Evolutionary conservation across 1,139 yeast species (phyloP), one percentile per base, ranked within the genome.

Genomic region (Candida sp.): DNA sequence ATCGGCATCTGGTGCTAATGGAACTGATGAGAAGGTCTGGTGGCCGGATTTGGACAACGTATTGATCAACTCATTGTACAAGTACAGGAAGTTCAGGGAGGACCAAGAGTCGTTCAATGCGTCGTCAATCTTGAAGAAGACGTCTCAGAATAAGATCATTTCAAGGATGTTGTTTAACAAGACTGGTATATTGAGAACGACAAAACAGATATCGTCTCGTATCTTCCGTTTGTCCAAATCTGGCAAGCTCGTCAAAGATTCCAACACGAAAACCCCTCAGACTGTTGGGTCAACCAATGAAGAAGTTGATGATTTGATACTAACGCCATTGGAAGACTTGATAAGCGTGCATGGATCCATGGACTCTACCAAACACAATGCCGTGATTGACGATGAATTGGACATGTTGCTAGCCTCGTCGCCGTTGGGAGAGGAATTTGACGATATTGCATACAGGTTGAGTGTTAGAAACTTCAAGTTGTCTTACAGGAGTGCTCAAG

Each of bases 141-240:
- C 75, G 7, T 67, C 78, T 11, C 80, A 75, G 54, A 76, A 77
- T 58, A 76, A 74, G 52, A 70, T 76, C 4, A 60, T 77, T 49
- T 72, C 80, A 8, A 60, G 79, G 49, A 75, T 77, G 81, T 50
- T 77, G 39, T 63, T 63, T 41, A 72, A 71, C 54, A 73, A 69
- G 54, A 69, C 78, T 8, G 77, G 77, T 2, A 58, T 71, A 1
- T 58, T 65, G 46, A 65, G 80, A 49, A 66, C 77, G 2, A 68
- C 79, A 3, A 74, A 75, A 53, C 81, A 77, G 55, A 71, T 77
- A 39, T 72, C 78, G 4, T 68, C 77, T 7, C 63, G 73, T 46
- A 58, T 69, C 26, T 66, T 65, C 42, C 59, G 69, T 32, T 58
- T 70, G 30, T 62, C 67, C 7, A 63, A 64, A 49, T 54, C 60